phyloP scores from a whole-genome alignment of 306 rosid species.

The Pterocarpus macrocarpus region DNA sequence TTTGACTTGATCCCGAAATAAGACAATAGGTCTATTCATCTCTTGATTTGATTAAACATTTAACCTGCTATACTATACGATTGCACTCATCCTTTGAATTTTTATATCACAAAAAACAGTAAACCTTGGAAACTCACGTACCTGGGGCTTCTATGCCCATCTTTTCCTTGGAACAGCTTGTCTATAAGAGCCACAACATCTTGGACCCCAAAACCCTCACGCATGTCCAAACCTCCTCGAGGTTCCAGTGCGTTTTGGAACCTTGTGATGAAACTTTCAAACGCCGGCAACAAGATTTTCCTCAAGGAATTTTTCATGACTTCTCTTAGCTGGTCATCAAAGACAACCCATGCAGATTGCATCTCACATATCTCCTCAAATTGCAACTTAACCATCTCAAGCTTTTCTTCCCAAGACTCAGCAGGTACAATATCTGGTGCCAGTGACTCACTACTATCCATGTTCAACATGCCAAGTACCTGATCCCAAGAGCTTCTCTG shows the following conservation, averaged over 20 bases:
- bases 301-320: neutral
- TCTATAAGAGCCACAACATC: neutral
- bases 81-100: neutral
- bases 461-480: neutral
- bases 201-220: neutral
- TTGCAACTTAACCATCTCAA: neutral
- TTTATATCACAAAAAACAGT: neutral
- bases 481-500: conserved; percentile 25
- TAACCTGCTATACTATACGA: neutral
- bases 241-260: neutral
- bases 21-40: neutral
- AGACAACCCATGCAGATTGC: conserved; percentile 10
- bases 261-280: neutral
- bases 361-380: conserved; percentile 13
- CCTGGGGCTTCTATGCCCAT: neutral
- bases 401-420: neutral
- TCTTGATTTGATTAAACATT: neutral
- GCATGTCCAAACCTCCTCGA: neutral
- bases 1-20: neutral
- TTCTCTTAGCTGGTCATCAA: conserved; percentile 15
- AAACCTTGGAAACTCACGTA: neutral
- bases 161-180: conserved; percentile 5
- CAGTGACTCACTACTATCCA: neutral
- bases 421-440: neutral
- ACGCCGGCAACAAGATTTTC: neutral